Conservation (phyloP, 129 eudicot genomes). For the Chrysanthemum lavandulifolium region DNA sequence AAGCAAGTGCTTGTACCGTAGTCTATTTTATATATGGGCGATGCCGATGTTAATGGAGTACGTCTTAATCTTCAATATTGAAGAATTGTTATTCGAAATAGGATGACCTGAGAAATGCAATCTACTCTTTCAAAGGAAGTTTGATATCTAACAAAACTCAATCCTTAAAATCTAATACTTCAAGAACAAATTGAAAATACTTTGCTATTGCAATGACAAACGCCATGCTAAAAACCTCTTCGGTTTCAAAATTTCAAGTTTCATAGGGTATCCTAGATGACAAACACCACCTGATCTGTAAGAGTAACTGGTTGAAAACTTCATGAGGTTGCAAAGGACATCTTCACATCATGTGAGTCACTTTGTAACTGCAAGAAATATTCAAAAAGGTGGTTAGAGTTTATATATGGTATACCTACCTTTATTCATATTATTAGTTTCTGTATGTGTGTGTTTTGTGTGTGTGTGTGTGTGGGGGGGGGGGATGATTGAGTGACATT, state of each 20-base stretch:
- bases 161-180: neutral
- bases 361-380: conserved; percentile 53
- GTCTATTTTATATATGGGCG: too few relatives aligned
- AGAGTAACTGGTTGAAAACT: neutral
- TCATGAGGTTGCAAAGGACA: conserved; percentile 29
- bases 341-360: conserved; percentile 70
- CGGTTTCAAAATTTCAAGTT: neutral
- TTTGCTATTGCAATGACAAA: neutral
- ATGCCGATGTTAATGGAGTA: too few relatives aligned
- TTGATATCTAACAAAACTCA: neutral
- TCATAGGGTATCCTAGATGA: neutral
- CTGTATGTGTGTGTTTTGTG: neutral
- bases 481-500: too few relatives aligned
- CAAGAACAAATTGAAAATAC: neutral
- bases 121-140: too few relatives aligned
- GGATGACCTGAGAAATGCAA: too few relatives aligned
- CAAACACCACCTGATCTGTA: too few relatives aligned
- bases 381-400: conserved; percentile 9
- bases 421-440: too few relatives aligned
- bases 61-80: too few relatives aligned
- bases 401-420: neutral
- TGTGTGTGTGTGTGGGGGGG: too few relatives aligned
- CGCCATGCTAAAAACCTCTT: neutral
- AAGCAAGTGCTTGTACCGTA: too few relatives aligned
- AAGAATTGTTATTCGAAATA: too few relatives aligned